A percentile compares a stretch with the other conserved stretches of the same genome.
Conservation (phyloP, 257 asterid species). For the Penstemon barbatus region DNA sequence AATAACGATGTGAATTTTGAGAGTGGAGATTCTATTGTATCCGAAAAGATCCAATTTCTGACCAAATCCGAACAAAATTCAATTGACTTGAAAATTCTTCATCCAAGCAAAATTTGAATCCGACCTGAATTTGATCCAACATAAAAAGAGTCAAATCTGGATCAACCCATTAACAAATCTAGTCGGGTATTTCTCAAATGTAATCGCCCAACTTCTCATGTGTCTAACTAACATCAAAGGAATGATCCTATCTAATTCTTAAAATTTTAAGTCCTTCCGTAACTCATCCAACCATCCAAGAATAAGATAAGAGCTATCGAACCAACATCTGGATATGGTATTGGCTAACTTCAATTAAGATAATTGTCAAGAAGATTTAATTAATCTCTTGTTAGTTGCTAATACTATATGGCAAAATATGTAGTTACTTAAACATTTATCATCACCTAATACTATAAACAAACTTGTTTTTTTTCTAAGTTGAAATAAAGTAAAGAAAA, state of each 20-base stretch:
- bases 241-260: not conserved
- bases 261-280: not conserved
- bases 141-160: too few species aligned
- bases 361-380: not conserved
- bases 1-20: too few species aligned
- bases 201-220: constrained; percentile 18
- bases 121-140: too few species aligned
- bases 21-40: too few species aligned
- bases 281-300: not conserved
- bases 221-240: not conserved
- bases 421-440: not conserved
- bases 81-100: too few species aligned
- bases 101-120: too few species aligned
- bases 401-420: not conserved
- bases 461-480: not conserved
- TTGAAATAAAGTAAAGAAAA: too few species aligned
- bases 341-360: not conserved
- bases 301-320: not conserved
- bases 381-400: not conserved
- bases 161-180: too few species aligned
- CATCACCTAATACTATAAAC: not conserved
- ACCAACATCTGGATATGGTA: not conserved
- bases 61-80: too few species aligned
- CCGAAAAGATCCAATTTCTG: too few species aligned
- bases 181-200: not conserved